These are phyloP conservation scores for Globisporangium heterothallicum DNA, from an alignment of 352 stramenopile species.

Conservation along the genomic window DNA sequence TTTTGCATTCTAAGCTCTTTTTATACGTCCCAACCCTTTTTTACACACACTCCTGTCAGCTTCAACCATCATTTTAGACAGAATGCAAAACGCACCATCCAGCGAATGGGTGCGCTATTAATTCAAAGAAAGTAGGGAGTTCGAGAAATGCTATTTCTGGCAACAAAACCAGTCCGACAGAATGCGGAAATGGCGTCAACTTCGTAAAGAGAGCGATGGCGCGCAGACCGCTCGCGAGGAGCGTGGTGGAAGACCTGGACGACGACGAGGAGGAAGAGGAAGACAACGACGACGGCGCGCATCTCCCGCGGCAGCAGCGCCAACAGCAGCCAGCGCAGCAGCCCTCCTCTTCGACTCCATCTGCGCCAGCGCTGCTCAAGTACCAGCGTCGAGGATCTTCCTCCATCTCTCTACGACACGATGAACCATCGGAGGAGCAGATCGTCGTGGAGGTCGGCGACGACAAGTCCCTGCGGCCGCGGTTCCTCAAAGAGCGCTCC, in stretches of 20 bases:
- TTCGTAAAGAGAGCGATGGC: too few relatives aligned
- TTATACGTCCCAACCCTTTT: slow-evolving; percentile 3
- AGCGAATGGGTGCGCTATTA: too few relatives aligned
- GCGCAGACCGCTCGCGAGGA: slow-evolving; percentile 13
- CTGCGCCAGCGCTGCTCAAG: not conserved
- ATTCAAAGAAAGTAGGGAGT: too few relatives aligned
- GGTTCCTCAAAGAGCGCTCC: slow-evolving; percentile 52
- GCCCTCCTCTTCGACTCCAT: not conserved
- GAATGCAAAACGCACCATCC: too few relatives aligned
- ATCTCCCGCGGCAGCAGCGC: not conserved
- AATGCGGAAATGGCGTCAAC: not conserved
- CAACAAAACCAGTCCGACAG: too few relatives aligned
- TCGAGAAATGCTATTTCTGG: not conserved
- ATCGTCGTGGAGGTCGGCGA: slow-evolving; percentile 16
- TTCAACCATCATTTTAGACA: too few relatives aligned
- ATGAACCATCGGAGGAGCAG: slow-evolving; percentile 8
- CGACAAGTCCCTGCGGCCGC: slow-evolving; percentile 33
- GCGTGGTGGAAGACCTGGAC: slow-evolving; percentile 19
- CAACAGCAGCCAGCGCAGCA: not conserved
- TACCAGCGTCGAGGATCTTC: slow-evolving; percentile 9
- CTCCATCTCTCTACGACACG: not conserved
- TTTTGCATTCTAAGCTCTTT: slow-evolving; percentile 2
- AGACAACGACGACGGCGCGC: not conserved
- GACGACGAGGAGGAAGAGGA: slow-evolving; percentile 15
- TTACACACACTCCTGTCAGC: not conserved